Evolutionary conservation across 805 yeast genomes (phyloP).

Genomic region (Brettanomyces custersianus): DNA sequence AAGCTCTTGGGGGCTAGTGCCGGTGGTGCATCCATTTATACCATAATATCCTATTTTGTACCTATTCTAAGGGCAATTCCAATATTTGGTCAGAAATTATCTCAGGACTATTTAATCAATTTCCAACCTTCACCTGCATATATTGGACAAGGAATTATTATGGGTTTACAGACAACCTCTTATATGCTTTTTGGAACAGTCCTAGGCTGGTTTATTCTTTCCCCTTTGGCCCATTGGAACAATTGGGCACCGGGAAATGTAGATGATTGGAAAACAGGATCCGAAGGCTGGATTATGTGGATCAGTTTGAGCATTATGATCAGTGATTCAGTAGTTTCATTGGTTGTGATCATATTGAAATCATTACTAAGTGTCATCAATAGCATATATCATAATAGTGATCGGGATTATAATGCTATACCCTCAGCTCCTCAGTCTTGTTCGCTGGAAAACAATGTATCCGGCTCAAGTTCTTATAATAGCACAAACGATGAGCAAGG

Average conservation of each 20-base stretch:
- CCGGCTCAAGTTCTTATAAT: not conserved
- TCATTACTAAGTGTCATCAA: conserved; percentile 21
- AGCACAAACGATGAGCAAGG: not conserved
- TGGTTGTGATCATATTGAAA: conserved; percentile 48
- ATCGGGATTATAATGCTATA: conserved; percentile 11
- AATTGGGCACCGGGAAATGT: conserved; percentile 89
- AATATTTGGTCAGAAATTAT: conserved; percentile 58
- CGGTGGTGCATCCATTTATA: conserved; percentile 58
- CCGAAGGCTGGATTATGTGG: conserved; percentile 98
- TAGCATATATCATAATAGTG: not conserved
- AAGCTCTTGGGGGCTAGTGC: conserved; percentile 55
- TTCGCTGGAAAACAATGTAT: not conserved
- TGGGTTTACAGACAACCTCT: conserved; percentile 89
- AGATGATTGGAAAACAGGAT: conserved; percentile 89
- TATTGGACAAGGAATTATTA: conserved; percentile 93
- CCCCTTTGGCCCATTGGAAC: conserved; percentile 59
- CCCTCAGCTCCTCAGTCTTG: not conserved
- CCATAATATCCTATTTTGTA: conserved; percentile 60
- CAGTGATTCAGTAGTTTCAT: conserved; percentile 78
- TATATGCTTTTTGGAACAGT: conserved; percentile 87
- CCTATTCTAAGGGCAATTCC: conserved; percentile 68
- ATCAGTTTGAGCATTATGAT: conserved; percentile 88
- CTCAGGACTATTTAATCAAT: conserved; percentile 67
- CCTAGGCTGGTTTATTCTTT: conserved; percentile 88
- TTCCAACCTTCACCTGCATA: conserved; percentile 96